A percentile compares a stretch with the other conserved stretches of the same genome.
phyloP scores from a whole-genome alignment of 2,329 filamentous ascomycete genomes.

The Epichloe glyceriae region DNA sequence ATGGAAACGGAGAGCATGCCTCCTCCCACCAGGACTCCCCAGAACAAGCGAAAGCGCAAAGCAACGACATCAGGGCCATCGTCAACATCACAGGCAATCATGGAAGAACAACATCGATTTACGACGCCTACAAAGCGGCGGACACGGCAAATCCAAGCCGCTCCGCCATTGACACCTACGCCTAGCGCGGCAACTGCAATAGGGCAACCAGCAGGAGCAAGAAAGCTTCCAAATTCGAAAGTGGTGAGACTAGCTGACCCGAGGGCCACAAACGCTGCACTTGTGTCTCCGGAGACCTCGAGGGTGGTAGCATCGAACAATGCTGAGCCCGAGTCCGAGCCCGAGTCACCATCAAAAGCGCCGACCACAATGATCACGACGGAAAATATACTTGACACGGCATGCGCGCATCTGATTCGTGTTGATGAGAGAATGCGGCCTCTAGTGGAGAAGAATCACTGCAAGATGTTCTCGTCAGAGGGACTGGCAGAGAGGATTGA shows the following conservation, averaged over 20 bases:
- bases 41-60: conserved; percentile 23
- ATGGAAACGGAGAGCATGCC: conserved; percentile 9
- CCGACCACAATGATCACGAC: conserved; percentile 39
- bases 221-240: conserved; percentile 27
- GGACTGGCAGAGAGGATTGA: conserved; percentile 77
- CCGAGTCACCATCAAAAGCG: conserved; percentile 32
- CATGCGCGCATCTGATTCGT: conserved; percentile 58
- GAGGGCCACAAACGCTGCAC: conserved; percentile 52
- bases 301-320: conserved; percentile 42
- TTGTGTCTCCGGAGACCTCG: conserved; percentile 60
- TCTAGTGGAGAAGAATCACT: conserved; percentile 62
- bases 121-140: conserved; percentile 21
- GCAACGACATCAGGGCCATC: conserved; percentile 6
- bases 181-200: conserved; percentile 31
- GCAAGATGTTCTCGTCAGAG: conserved; percentile 65
- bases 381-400: conserved; percentile 59
- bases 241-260: conserved; percentile 48
- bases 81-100: conserved; percentile 10
- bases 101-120: conserved; percentile 10
- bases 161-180: conserved; percentile 33
- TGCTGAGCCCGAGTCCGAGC: conserved; percentile 22
- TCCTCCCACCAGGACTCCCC: conserved; percentile 9
- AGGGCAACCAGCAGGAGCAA: conserved; percentile 16
- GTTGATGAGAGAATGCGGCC: conserved; percentile 60
- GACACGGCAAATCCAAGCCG: conserved; percentile 10